phyloP scores from a whole-genome alignment of 768 basidiomycete genomes.

The Coprinellus micaceus region DNA sequence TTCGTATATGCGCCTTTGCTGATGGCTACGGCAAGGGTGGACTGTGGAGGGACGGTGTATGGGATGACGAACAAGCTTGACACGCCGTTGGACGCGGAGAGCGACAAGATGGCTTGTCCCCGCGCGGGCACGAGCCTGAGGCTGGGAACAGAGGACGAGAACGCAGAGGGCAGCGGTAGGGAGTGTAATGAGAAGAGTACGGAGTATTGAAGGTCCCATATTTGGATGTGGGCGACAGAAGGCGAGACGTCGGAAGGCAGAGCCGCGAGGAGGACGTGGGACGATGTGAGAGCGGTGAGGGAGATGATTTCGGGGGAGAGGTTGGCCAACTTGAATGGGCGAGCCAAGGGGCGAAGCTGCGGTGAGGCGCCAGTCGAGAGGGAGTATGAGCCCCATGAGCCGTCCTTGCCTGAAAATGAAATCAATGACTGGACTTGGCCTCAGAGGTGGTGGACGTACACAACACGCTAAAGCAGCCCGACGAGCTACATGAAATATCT shows the following conservation, averaged over 20 bases:
- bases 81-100: conserved; percentile 38
- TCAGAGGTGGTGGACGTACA: conserved; percentile 30
- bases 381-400: conserved; percentile 40
- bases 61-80: conserved; percentile 63
- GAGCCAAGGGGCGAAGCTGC: conserved; percentile 24
- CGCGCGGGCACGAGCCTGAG: conserved; percentile 17
- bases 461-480: conserved; percentile 49
- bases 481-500: conserved; percentile 40
- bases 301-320: conserved; percentile 24
- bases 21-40: conserved; percentile 63
- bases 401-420: conserved; percentile 35
- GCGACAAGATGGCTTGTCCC: conserved; percentile 49
- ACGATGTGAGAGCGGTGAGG: conserved; percentile 50
- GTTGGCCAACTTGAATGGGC: conserved; percentile 22
- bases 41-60: conserved; percentile 44
- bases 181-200: conserved; percentile 55
- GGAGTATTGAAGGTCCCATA: conserved; percentile 71
- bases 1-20: conserved; percentile 41
- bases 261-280: conserved; percentile 54
- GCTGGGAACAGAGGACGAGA: conserved; percentile 26
- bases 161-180: conserved; percentile 46
- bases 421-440: not conserved
- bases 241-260: conserved; percentile 29
- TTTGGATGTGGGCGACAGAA: conserved; percentile 48
- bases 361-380: conserved; percentile 23